Evolutionary conservation across 2,329 filamentous ascomycete genomes (phyloP), one percentile per base, ranked within the genome.

Genomic region (Fusarium tupiense): DNA sequence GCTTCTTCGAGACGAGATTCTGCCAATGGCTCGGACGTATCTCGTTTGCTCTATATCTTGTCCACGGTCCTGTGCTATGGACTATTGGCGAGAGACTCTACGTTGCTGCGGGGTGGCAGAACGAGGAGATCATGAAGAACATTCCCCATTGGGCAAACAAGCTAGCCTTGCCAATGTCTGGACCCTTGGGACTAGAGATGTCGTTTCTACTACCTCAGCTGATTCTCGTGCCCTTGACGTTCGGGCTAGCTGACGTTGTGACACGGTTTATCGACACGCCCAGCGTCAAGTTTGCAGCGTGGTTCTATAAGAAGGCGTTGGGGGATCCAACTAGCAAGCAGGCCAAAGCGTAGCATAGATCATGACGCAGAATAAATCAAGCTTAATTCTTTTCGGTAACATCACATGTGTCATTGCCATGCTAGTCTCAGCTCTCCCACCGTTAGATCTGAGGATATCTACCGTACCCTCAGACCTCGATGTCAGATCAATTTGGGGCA

Each of bases 31-130:
- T 92, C 6, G 91, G 90, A 2, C 86, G 87, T 53, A 85, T 92
- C 62, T 91, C 89, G 0, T 93, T 88, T 77, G 85, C 88, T 4
- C 82, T 93, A 16, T 93, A 93, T 80, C 83, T 92, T 14, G 85
- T 92, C 17, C 91, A 93, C 73, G 91, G 91, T 0, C 90, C 90
- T 0, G 80, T 93, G 3, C 81, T 93, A 2, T 88, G 85, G 84
- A 85, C 85, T 0, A 60, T 92, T 3, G 91, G 90, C 8, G 90
- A 93, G 77, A 84, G 91, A 44, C 31, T 94, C 3, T 93, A 93
- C 80, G 85, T 88, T 10, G 89, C 89, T 13, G 85, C 86, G 0
- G 91, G 92, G 16, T 91, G 88, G 83, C 77, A 81, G 8, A 85
- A 86, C 52, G 81, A 85, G 3, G 81, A 83, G 20, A 86, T 91